Conservation (phyloP, 139 green algal genomes). For the Ostreobium quekettii region DNA sequence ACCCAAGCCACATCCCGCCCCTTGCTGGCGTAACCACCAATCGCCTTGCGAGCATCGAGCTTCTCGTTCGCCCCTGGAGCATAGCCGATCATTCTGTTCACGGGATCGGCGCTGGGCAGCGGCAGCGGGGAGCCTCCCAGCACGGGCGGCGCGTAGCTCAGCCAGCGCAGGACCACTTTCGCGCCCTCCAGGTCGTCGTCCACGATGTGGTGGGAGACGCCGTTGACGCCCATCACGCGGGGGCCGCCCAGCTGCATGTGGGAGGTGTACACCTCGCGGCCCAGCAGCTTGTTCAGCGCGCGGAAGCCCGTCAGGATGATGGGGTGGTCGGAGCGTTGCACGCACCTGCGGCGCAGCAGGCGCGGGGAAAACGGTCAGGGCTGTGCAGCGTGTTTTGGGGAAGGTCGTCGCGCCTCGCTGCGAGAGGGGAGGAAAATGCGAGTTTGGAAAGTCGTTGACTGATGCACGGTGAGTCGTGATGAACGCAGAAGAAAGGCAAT, state of each 20-base stretch:
- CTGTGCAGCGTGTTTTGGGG: too few species aligned
- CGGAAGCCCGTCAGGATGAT: slow-evolving; percentile 97
- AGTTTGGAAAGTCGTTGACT: too few species aligned
- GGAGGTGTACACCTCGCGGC: slow-evolving; percentile 85
- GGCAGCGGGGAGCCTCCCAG: slow-evolving; percentile 39
- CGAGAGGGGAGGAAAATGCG: too few species aligned
- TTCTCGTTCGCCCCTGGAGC: slow-evolving; percentile 54
- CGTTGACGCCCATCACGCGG: slow-evolving; percentile 89
- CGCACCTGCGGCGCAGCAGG: too few species aligned
- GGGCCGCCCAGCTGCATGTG: slow-evolving; percentile 95
- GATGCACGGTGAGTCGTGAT: too few species aligned
- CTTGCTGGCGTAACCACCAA: slow-evolving; percentile 26
- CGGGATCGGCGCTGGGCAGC: slow-evolving; percentile 60
- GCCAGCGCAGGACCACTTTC: slow-evolving; percentile 46
- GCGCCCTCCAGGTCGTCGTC: slow-evolving; percentile 84
- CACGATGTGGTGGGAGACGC: slow-evolving; percentile 87
- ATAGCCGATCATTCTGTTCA: slow-evolving; percentile 53
- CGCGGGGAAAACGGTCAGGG: too few species aligned
- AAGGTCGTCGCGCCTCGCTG: too few species aligned
- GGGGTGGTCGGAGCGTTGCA: slow-evolving; percentile 90
- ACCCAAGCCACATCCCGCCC: slow-evolving; percentile 40
- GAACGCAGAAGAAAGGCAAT: too few species aligned
- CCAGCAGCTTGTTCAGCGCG: slow-evolving; percentile 98
- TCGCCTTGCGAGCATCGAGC: slow-evolving; percentile 70
- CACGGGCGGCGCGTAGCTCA: slow-evolving; percentile 60